These are phyloP conservation scores for Podospora pseudopauciseta DNA, from an alignment of 495 filamentous ascomycete species.

Conservation along the genomic window DNA sequence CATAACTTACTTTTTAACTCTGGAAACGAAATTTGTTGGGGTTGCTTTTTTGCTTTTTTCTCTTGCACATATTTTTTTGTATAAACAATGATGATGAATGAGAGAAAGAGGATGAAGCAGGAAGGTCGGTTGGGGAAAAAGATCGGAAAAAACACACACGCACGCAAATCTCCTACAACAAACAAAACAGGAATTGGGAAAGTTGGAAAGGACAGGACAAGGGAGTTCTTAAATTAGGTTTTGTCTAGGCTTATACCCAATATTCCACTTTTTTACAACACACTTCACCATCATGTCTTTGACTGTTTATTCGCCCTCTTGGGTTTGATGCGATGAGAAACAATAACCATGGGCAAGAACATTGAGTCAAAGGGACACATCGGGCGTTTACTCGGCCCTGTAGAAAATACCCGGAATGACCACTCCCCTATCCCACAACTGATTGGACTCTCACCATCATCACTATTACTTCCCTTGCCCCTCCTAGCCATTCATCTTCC, in stretches of 20 bases:
- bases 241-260: background rate
- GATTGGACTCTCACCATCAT: background rate
- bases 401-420: slow-evolving; percentile 22
- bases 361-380: background rate
- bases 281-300: background rate
- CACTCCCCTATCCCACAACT: background rate
- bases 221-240: background rate
- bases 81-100: background rate
- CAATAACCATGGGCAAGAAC: background rate
- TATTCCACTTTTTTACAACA: background rate
- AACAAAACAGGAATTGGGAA: background rate
- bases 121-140: background rate
- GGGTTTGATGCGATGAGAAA: background rate
- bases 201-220: background rate
- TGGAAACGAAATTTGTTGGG: background rate
- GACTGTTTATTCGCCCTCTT: background rate
- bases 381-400: slow-evolving; percentile 3
- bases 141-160: background rate
- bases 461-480: background rate
- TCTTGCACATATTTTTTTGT: background rate
- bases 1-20: background rate
- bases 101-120: background rate
- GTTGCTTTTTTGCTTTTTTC: background rate
- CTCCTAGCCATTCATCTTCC: background rate
- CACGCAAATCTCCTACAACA: background rate